These are phyloP conservation scores for Cryptococcus amylolentus DNA, from an alignment of 1,284 basidiomycete species.

Conservation along the genomic window DNA sequence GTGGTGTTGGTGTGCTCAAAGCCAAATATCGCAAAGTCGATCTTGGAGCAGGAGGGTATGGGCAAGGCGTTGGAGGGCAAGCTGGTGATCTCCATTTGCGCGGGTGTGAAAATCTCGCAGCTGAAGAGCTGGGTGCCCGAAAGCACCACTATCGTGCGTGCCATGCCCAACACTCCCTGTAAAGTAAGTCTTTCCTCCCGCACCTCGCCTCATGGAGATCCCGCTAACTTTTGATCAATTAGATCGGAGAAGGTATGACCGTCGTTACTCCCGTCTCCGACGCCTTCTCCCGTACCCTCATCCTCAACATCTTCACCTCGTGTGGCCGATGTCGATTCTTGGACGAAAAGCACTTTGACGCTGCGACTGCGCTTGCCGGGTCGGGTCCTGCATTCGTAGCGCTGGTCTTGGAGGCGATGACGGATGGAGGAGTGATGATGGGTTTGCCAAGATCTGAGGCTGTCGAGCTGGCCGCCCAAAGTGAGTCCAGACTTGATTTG, in stretches of 20 bases:
- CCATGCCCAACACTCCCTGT: conserved; percentile 99
- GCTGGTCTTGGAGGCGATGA: conserved; percentile 97
- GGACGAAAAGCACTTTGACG: conserved; percentile 97
- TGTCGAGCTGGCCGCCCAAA: conserved; percentile 91
- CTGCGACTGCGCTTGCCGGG: conserved; percentile 92
- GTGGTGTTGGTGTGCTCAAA: conserved; percentile 91
- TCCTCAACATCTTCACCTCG: conserved; percentile 89
- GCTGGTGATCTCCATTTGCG: conserved; percentile 91
- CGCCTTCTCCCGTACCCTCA: conserved; percentile 62
- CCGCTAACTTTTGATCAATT: background rate
- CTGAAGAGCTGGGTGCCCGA: conserved; percentile 69
- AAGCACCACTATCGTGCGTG: conserved; percentile 81
- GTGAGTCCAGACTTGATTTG: conserved; percentile 55
- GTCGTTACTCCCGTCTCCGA: conserved; percentile 62
- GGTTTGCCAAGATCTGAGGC: conserved; percentile 91
- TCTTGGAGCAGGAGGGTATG: conserved; percentile 78
- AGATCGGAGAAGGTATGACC: conserved; percentile 98
- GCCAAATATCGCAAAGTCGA: conserved; percentile 77
- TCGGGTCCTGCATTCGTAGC: conserved; percentile 97
- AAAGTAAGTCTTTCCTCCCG: conserved; percentile 58
- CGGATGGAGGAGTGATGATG: conserved; percentile 99
- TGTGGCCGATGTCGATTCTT: conserved; percentile 90
- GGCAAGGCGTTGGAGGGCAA: conserved; percentile 80
- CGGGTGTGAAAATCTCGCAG: conserved; percentile 86
- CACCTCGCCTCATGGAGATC: background rate